These are phyloP conservation scores for Fusarium newnesense DNA, from an alignment of 2,329 filamentous ascomycete species.

Conservation along the genomic window DNA sequence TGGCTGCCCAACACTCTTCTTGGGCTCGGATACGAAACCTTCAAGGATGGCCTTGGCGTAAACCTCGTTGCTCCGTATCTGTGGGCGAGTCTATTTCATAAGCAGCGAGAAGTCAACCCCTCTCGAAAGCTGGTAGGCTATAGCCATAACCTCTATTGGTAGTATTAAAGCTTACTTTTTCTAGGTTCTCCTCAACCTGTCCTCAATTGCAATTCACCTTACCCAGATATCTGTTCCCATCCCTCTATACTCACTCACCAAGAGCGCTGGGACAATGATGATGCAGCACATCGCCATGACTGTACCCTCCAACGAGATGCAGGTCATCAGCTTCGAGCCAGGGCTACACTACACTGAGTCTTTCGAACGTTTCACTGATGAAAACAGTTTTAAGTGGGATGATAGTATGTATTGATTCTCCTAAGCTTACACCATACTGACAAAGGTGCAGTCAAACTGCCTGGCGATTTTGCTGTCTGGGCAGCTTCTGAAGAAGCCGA, in stretches of 20 bases:
- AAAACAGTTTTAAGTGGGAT: slow-evolving; percentile 9
- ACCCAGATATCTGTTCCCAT: background rate
- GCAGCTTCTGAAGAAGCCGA: slow-evolving; percentile 10
- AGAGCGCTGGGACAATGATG: slow-evolving; percentile 49
- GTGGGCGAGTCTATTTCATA: background rate
- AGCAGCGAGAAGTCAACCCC: background rate
- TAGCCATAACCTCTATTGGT: background rate
- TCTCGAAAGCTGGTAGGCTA: background rate
- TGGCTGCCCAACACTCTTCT: slow-evolving; percentile 11
- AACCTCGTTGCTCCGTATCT: background rate
- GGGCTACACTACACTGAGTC: slow-evolving; percentile 13
- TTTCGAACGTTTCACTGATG: background rate
- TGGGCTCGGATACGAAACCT: background rate
- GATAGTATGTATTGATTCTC: background rate
- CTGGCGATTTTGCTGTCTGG: slow-evolving; percentile 17
- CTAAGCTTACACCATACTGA: accelerated
- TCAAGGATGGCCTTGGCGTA: background rate
- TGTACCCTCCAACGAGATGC: slow-evolving; percentile 37
- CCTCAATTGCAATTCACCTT: background rate
- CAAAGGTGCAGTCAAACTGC: background rate
- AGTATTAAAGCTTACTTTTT: accelerated
- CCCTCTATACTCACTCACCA: slow-evolving; percentile 51
- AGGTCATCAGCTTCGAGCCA: slow-evolving; percentile 40
- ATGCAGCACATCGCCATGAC: slow-evolving; percentile 54
- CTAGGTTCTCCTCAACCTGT: background rate